Evolutionary conservation across 2,329 filamentous ascomycete species (phyloP).

Genomic region (Bipolaris cookei): DNA sequence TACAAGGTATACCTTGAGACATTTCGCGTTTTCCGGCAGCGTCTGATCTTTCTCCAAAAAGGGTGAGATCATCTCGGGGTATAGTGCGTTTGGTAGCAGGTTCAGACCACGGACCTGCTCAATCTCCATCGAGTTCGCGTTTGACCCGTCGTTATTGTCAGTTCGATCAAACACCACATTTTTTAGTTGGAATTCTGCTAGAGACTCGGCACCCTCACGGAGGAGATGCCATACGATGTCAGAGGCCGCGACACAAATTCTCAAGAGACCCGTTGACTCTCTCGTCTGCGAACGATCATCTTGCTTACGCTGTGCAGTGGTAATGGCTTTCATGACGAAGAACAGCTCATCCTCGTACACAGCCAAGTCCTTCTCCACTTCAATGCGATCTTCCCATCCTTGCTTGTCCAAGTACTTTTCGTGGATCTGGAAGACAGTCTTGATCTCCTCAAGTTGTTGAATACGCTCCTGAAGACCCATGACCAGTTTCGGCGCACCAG

Average conservation of each 20-base stretch:
- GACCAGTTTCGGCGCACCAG: slow-evolving; percentile 92
- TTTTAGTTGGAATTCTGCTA: slow-evolving; percentile 91
- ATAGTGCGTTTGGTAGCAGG: slow-evolving; percentile 85
- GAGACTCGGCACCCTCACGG: slow-evolving; percentile 80
- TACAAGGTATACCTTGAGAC: slow-evolving; percentile 95
- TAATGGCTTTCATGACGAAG: slow-evolving; percentile 99
- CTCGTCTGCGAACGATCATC: slow-evolving; percentile 68
- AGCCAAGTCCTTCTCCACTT: slow-evolving; percentile 87
- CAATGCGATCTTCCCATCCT: slow-evolving; percentile 88
- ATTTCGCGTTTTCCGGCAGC: slow-evolving; percentile 70
- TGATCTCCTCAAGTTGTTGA: slow-evolving; percentile 92
- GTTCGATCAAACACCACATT: slow-evolving; percentile 93
- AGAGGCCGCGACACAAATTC: slow-evolving; percentile 91
- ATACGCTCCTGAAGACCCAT: slow-evolving; percentile 90
- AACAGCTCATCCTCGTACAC: slow-evolving; percentile 96
- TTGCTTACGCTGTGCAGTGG: slow-evolving; percentile 87
- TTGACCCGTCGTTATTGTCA: slow-evolving; percentile 95
- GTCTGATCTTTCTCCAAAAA: slow-evolving; percentile 71
- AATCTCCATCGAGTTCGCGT: slow-evolving; percentile 89
- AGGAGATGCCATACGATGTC: slow-evolving; percentile 98
- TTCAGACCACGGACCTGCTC: slow-evolving; percentile 89
- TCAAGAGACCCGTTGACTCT: slow-evolving; percentile 78
- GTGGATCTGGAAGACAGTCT: slow-evolving; percentile 93
- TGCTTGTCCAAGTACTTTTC: slow-evolving; percentile 83
- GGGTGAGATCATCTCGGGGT: slow-evolving; percentile 93